phyloP scores from a whole-genome alignment of 108 stramenopile species.

The Mediolabrus comicus region DNA sequence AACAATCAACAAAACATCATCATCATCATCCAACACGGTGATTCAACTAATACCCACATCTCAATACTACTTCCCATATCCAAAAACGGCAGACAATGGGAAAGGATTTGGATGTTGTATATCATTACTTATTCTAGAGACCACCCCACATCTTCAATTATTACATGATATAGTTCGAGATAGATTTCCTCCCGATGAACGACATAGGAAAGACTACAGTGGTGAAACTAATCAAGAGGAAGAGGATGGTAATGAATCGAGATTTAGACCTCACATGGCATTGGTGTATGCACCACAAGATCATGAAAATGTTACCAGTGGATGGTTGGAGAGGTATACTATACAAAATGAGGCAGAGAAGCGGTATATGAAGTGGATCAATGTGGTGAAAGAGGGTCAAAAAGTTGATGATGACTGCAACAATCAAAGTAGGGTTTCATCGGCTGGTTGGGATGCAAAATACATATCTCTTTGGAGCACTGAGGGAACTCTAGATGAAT shows the following conservation, averaged over 20 bases:
- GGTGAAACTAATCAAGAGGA: not conserved
- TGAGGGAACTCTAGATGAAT: slow-evolving; percentile 37
- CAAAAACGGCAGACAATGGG: slow-evolving; percentile 42
- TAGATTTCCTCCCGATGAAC: slow-evolving; percentile 45
- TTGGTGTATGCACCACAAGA: slow-evolving; percentile 46
- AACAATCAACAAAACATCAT: not conserved
- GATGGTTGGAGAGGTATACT: slow-evolving; percentile 26
- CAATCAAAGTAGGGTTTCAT: not conserved
- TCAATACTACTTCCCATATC: slow-evolving; percentile 49
- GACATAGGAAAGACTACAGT: slow-evolving; percentile 10
- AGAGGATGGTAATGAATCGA: not conserved
- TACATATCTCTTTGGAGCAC: slow-evolving; percentile 44
- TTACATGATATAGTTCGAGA: slow-evolving; percentile 30
- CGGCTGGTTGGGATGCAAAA: slow-evolving; percentile 23
- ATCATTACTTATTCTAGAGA: slow-evolving; percentile 29
- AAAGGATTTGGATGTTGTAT: slow-evolving; percentile 50
- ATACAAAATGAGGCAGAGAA: slow-evolving; percentile 1
- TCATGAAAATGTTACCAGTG: slow-evolving; percentile 11
- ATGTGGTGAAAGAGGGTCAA: not conserved
- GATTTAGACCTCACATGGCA: slow-evolving; percentile 48
- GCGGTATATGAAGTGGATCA: slow-evolving; percentile 6
- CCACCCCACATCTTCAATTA: slow-evolving; percentile 2
- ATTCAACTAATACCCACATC: slow-evolving; percentile 22
- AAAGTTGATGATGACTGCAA: not conserved
- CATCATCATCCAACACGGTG: not conserved